These are phyloP conservation scores for Cubamyces lactineus DNA, from an alignment of 768 basidiomycete genomes.

Conservation along the genomic window DNA sequence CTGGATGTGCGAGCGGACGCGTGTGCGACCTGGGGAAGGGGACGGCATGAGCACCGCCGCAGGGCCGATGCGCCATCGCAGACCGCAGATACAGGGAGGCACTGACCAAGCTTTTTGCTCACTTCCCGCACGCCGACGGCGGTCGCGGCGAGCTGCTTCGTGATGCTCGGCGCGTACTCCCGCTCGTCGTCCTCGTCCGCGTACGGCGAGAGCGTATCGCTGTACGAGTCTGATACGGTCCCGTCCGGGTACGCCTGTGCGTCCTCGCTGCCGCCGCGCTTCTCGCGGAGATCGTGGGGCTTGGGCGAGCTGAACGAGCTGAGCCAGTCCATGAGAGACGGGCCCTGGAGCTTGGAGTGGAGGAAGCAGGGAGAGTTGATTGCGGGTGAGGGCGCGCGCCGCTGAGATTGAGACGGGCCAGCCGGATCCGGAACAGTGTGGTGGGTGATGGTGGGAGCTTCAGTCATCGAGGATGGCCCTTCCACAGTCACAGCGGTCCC, in stretches of 20 bases:
- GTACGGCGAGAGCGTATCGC: constrained; percentile 24
- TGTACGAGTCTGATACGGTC: constrained; percentile 27
- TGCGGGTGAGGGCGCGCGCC: constrained; percentile 19
- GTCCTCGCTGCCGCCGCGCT: constrained; percentile 16
- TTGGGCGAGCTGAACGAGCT: constrained; percentile 11
- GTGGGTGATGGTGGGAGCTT: constrained; percentile 25
- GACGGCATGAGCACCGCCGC: constrained; percentile 22
- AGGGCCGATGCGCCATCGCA: constrained; percentile 17
- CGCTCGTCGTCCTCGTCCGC: constrained; percentile 57
- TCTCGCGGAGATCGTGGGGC: constrained; percentile 19
- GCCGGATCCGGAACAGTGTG: constrained; percentile 13
- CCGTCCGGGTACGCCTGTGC: constrained; percentile 30
- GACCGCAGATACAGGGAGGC: constrained; percentile 16
- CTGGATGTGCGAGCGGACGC: constrained; percentile 90
- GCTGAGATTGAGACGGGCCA: constrained; percentile 11
- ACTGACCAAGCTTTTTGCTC: constrained; percentile 95
- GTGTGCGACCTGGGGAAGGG: constrained; percentile 72
- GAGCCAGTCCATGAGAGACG: constrained; percentile 78
- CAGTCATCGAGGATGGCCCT: constrained; percentile 13
- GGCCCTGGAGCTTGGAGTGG: constrained; percentile 88
- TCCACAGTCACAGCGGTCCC: constrained; percentile 21
- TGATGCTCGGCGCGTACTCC: constrained; percentile 76
- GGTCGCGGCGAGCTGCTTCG: constrained; percentile 93
- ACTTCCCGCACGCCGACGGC: constrained; percentile 97
- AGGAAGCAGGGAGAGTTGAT: constrained; percentile 85